Percentiles rank a stretch among this genome's conserved stretches.
Conservation (phyloP, 2,329 filamentous ascomycete species). For the Hypoxylon sp. region DNA sequence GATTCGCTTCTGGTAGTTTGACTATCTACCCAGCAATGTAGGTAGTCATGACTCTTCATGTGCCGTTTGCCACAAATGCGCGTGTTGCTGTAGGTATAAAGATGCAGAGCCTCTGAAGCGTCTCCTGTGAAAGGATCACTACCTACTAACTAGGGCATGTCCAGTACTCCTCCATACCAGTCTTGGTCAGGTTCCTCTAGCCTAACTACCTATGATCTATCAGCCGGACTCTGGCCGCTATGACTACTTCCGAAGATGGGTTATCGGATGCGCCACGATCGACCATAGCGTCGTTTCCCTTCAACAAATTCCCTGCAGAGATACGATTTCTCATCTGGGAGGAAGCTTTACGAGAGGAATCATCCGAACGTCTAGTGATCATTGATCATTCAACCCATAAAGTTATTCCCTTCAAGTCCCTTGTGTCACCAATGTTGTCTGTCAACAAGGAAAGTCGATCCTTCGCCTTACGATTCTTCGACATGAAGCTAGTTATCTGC, state of each 20-base stretch:
- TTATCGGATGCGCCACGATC: neutral
- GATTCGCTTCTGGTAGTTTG: neutral
- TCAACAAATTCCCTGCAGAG: conserved; percentile 2
- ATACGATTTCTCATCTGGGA: conserved; percentile 23
- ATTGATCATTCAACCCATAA: neutral
- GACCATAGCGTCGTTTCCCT: neutral
- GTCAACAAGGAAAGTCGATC: conserved; percentile 10
- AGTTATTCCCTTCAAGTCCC: conserved; percentile 20
- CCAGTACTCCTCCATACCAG: neutral
- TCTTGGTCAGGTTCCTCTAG: neutral
- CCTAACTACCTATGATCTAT: neutral
- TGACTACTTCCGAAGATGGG: neutral
- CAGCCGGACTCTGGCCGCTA: neutral
- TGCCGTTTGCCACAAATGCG: neutral
- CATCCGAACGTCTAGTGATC: conserved; percentile 14
- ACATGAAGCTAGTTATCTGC: conserved; percentile 1
- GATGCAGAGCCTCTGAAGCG: neutral
- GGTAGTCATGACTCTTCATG: neutral
- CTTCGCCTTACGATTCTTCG: conserved; percentile 9
- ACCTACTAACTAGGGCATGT: neutral
- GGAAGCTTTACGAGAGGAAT: conserved; percentile 8
- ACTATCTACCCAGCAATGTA: neutral
- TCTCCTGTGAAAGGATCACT: neutral
- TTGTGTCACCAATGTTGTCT: conserved; percentile 15
- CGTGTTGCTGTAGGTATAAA: neutral